Base-by-base conservation (phyloP, 805 yeast genomes). In the Yamadazyma phyllophila region DNA sequence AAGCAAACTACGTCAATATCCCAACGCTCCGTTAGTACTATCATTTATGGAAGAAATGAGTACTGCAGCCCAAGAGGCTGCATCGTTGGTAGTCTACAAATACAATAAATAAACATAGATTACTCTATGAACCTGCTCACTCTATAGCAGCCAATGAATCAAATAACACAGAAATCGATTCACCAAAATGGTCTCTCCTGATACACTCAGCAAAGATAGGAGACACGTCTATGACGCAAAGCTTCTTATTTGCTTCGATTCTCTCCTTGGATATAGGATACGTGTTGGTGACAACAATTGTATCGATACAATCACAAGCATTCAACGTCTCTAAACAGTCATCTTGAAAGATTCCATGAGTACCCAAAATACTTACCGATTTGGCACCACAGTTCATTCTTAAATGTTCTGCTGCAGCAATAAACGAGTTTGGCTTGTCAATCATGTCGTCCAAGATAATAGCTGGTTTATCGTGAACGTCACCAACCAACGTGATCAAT, bases 171-270 rank as follows among this genome's bases (percentile, higher is more conserved):
- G 96, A 88, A 51, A 92, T 91, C 57, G 95, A 85, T 73, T 92
- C 98, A 65, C 99, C 99, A 59, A 92, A 91, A 66, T 94, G 99
- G 63, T 94, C 97, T 73, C 99, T 86, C 72, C 99, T 84, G 50
- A 94, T 92, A 68, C 98, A 94, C 73, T 94, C 99, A 30, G 98
- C 98, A 61, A 94, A 87, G 44, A 94, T 90, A 14, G 96, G 86
- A 50, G 97, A 86, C 41, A 94, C 95, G 61, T 94, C 99, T 58
- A 94, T 90, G 41, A 89, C 85, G 12, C 82, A 82, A 57, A 94
- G 75, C 66, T 94, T 94, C 48, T 80, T 71, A 51, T 83, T 76
- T 41, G 73, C 75, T 43, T 72, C 74, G 27, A 78, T 67, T 55
- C 78, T 74, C 48, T 80, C 85, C 53, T 77, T 77, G 14, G 84